Evolutionary conservation across 2,329 filamentous ascomycete species (phyloP).

Genomic region (Cercospora sojina): DNA sequence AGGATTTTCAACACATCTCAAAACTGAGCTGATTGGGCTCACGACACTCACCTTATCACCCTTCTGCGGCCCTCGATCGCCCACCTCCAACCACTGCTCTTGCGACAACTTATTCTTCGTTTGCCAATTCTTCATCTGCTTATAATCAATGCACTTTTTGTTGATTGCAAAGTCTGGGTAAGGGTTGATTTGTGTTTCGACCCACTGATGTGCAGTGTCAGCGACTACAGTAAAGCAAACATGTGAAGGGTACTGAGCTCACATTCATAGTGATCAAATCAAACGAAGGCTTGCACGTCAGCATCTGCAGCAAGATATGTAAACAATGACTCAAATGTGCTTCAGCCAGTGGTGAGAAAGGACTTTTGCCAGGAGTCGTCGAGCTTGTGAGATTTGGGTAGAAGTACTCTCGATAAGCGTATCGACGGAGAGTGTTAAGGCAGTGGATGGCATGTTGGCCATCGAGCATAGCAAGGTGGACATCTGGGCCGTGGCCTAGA

Average conservation of each 20-base stretch:
- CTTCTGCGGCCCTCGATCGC: neutral
- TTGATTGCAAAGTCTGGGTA: conserved; percentile 10
- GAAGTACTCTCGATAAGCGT: conserved; percentile 9
- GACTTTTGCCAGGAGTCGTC: neutral
- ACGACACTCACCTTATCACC: neutral
- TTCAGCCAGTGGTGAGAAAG: neutral
- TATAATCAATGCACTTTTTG: conserved; percentile 8
- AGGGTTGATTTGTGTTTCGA: conserved; percentile 5
- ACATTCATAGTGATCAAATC: conserved; percentile 10
- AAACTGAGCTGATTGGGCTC: neutral
- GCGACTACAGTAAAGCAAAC: neutral
- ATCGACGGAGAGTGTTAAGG: conserved; percentile 3
- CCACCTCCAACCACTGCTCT: conserved; percentile 7
- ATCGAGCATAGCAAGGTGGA: conserved; percentile 6
- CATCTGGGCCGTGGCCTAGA: neutral
- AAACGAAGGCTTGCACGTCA: conserved; percentile 4
- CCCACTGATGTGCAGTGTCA: conserved; percentile 2
- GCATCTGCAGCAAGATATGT: conserved; percentile 5
- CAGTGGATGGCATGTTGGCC: conserved; percentile 12
- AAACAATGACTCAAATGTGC: conserved; percentile 4
- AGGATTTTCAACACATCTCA: neutral
- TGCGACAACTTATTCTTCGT: neutral
- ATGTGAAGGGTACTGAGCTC: neutral
- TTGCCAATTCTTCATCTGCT: conserved; percentile 2
- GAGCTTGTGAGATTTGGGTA: neutral